Percentiles rank a stretch among this genome's conserved stretches.
Evolutionary conservation across 192 early-diverging fungal genomes (phyloP).

Genomic region (Coemansia erecta): DNA sequence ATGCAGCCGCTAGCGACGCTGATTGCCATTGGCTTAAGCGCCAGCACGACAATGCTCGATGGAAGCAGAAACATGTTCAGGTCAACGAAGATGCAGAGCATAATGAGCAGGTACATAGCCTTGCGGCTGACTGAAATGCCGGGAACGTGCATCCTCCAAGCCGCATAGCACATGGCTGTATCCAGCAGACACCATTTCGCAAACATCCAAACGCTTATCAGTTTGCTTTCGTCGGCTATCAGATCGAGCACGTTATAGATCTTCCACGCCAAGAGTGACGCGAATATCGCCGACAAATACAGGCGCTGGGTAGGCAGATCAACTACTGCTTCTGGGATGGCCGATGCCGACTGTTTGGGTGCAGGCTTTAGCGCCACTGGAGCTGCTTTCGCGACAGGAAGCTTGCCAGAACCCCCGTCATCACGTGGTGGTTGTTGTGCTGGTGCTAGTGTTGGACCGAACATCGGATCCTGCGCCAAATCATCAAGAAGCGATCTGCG

Average conservation of each 20-base stretch:
- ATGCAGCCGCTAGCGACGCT: constrained; percentile 38
- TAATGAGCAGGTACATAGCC: constrained; percentile 15
- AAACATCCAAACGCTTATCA: constrained; percentile 33
- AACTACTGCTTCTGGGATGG: constrained; percentile 30
- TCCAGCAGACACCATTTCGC: constrained; percentile 45
- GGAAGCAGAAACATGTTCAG: constrained; percentile 42
- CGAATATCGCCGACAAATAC: constrained; percentile 27
- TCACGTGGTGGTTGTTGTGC: background rate
- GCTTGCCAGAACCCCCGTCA: background rate
- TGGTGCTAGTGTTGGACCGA: background rate
- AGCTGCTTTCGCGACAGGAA: background rate
- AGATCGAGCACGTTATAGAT: constrained; percentile 26
- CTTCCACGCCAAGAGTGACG: constrained; percentile 37
- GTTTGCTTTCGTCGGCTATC: constrained; percentile 10
- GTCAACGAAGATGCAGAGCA: constrained; percentile 24
- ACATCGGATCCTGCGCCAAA: no score
- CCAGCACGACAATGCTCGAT: constrained; percentile 36
- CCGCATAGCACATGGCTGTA: constrained; percentile 22
- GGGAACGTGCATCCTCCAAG: constrained; percentile 36
- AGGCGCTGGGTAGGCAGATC: constrained; percentile 48
- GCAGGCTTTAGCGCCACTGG: constrained; percentile 1
- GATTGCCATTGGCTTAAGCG: constrained; percentile 36
- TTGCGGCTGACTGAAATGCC: constrained; percentile 12
- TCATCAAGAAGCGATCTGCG: no score
- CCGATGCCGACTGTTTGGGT: constrained; percentile 14